Evolutionary conservation across 2,329 filamentous ascomycete genomes (phyloP).

Genomic region (Pyrenophora teres): DNA sequence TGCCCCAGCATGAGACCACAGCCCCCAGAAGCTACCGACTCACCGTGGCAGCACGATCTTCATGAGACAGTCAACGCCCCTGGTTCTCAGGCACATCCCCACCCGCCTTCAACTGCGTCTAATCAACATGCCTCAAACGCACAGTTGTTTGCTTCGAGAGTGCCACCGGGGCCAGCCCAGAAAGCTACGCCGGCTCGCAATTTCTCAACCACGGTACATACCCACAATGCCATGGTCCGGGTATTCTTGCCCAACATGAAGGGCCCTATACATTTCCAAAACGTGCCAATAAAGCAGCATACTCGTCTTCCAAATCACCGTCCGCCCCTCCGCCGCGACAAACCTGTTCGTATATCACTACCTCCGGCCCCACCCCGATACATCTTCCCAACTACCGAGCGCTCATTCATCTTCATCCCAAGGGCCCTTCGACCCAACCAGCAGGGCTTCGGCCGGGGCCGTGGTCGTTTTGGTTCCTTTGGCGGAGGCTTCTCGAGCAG

Average conservation of each 20-base stretch:
- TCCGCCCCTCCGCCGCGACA: slow-evolving; percentile 90
- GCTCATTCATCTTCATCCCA: slow-evolving; percentile 98
- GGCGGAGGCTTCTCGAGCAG: slow-evolving; percentile 69
- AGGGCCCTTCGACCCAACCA: slow-evolving; percentile 91
- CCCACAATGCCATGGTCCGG: slow-evolving; percentile 84
- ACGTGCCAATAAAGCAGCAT: slow-evolving; percentile 84
- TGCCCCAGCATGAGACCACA: slow-evolving; percentile 47
- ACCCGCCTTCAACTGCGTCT: slow-evolving; percentile 21
- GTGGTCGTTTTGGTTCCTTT: slow-evolving; percentile 71
- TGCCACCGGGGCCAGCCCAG: slow-evolving; percentile 27
- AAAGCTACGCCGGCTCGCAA: slow-evolving; percentile 45
- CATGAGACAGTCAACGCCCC: slow-evolving; percentile 68
- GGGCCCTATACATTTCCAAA: slow-evolving; percentile 70
- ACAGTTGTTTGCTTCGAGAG: slow-evolving; percentile 29
- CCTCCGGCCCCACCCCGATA: slow-evolving; percentile 80
- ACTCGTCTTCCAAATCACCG: slow-evolving; percentile 93
- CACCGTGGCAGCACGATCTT: slow-evolving; percentile 91
- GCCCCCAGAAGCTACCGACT: slow-evolving; percentile 63
- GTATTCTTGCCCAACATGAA: slow-evolving; percentile 80
- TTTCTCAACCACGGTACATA: slow-evolving; percentile 80
- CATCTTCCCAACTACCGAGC: slow-evolving; percentile 85
- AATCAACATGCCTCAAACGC: slow-evolving; percentile 24
- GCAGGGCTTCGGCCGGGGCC: slow-evolving; percentile 69
- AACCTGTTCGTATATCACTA: slow-evolving; percentile 91
- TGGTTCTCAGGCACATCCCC: slow-evolving; percentile 33